Conservation (phyloP, 1,284 basidiomycete species). For the Lentinula novae-zelandiae region DNA sequence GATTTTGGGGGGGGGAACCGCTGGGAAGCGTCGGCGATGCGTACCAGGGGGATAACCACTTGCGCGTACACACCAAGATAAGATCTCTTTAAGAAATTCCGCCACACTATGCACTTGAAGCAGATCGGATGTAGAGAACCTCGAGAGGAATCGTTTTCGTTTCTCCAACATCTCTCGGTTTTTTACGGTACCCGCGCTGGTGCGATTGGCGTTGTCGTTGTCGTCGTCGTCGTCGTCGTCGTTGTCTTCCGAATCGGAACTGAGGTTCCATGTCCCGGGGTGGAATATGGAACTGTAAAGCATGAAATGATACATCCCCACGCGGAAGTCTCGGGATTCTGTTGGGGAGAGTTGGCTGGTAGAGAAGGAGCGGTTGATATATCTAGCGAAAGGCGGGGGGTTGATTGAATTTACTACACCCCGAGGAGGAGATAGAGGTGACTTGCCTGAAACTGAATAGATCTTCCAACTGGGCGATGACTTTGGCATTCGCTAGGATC, state of each 20-base stretch:
- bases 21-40: not conserved
- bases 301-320: constrained; percentile 29
- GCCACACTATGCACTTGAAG: constrained; percentile 24
- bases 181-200: constrained; percentile 11
- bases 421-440: too few relatives aligned
- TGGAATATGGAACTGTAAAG: constrained; percentile 22
- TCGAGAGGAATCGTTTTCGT: constrained; percentile 19
- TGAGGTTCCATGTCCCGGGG: not conserved
- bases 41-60: constrained; percentile 2
- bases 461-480: constrained; percentile 27
- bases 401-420: not conserved
- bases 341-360: constrained; percentile 23
- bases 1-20: too few relatives aligned
- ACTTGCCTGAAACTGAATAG: constrained; percentile 30
- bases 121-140: constrained; percentile 24
- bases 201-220: too few relatives aligned
- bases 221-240: not conserved
- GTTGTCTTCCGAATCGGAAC: constrained; percentile 4
- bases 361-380: constrained; percentile 26
- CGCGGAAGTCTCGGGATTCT: constrained; percentile 30
- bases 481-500: constrained; percentile 17
- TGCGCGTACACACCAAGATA: constrained; percentile 14
- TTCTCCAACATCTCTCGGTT: constrained; percentile 1
- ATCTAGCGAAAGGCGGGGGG: constrained; percentile 17
- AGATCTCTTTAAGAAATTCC: constrained; percentile 23